A percentile compares a stretch with the other conserved stretches of the same genome.
Evolutionary conservation across 2,329 filamentous ascomycete species (phyloP).

Genomic region (Zymoseptoria tritici): DNA sequence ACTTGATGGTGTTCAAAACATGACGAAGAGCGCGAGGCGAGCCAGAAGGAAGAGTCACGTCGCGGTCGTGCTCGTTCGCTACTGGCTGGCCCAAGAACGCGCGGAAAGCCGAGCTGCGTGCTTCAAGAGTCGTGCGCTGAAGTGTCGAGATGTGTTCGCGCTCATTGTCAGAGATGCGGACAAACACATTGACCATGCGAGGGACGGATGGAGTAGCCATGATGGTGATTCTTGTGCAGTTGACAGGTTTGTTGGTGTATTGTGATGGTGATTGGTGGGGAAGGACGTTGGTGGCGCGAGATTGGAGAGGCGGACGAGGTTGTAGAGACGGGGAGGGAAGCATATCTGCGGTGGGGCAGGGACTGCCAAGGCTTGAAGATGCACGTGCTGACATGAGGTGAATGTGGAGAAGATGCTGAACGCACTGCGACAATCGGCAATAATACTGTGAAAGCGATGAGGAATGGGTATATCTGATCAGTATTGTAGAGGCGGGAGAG

Average conservation of each 20-base stretch:
- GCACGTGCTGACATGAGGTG: neutral
- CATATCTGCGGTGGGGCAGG: neutral
- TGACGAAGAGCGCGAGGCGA: conserved; percentile 2
- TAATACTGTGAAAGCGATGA: neutral
- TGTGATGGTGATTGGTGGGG: neutral
- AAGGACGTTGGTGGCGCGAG: neutral
- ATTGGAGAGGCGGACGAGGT: neutral
- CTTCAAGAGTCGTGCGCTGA: conserved; percentile 2
- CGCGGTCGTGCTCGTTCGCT: neutral
- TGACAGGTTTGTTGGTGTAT: neutral
- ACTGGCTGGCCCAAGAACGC: conserved; percentile 1
- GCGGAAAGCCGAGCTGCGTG: neutral
- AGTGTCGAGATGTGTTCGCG: neutral
- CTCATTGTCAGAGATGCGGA: neutral
- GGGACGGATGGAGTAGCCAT: neutral
- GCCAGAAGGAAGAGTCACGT: conserved; percentile 2
- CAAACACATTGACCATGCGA: neutral
- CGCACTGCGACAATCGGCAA: neutral
- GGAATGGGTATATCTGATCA: neutral
- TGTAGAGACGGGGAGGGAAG: neutral
- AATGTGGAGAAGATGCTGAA: neutral
- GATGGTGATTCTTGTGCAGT: no score
- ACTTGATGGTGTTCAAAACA: conserved; percentile 4
- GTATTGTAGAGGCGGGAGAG: neutral
- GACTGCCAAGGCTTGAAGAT: neutral